Conservation (phyloP, 148 eudicot genomes). For the Amaranthus cruentus region DNA sequence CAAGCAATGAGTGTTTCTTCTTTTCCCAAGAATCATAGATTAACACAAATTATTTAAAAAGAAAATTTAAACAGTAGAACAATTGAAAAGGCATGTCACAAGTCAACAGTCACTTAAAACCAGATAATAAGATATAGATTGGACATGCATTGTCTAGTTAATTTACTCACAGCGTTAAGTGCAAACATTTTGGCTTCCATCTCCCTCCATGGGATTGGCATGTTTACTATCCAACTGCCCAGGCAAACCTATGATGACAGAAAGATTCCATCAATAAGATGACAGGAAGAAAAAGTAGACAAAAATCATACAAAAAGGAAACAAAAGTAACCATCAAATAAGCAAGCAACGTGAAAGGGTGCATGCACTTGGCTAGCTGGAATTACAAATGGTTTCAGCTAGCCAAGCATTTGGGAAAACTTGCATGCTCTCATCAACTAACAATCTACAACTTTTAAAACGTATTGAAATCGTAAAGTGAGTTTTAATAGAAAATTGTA, state of each 20-base stretch:
- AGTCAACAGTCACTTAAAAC: not conserved
- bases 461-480: no score
- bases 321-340: slow-evolving; percentile 2
- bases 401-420: not conserved
- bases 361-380: not conserved
- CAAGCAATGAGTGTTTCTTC: no score
- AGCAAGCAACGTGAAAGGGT: not conserved
- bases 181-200: slow-evolving; percentile 84
- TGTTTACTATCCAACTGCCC: slow-evolving; percentile 56
- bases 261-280: not conserved
- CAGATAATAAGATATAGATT: not conserved
- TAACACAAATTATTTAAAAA: no score
- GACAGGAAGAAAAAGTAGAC: slow-evolving; percentile 6
- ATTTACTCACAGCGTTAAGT: slow-evolving; percentile 74
- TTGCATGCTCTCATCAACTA: not conserved
- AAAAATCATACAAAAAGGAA: slow-evolving; percentile 15
- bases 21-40: no score
- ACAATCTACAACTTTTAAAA: not conserved
- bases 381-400: not conserved
- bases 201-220: slow-evolving; percentile 78
- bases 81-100: not conserved
- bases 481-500: no score
- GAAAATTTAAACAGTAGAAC: no score
- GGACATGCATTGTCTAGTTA: not conserved
- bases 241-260: slow-evolving; percentile 50